phyloP scores from a whole-genome alignment of 257 asterid species.

The Solanum bulbocastanum region DNA sequence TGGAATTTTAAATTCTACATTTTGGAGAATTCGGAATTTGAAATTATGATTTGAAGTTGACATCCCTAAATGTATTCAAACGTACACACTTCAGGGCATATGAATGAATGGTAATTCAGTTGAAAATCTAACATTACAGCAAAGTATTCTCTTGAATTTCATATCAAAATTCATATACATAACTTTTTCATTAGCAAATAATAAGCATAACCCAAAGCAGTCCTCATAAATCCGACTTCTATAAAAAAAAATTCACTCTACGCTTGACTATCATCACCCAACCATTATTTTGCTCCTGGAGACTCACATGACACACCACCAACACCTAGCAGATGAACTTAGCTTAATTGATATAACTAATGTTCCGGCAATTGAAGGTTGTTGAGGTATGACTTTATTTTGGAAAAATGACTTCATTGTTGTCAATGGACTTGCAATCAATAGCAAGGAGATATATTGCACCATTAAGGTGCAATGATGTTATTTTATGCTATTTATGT shows the following conservation, averaged over 20 bases:
- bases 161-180: not conserved
- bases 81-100: not conserved
- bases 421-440: not conserved
- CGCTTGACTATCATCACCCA: not conserved
- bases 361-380: not conserved
- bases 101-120: not conserved
- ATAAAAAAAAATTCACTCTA: not conserved
- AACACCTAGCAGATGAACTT: not conserved
- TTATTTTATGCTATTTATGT: not conserved
- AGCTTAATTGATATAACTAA: not conserved
- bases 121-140: not conserved
- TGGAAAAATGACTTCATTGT: not conserved
- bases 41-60: not conserved
- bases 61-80: not conserved
- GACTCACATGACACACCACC: not conserved
- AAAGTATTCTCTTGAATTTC: not conserved
- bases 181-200: too few species aligned
- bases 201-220: not conserved
- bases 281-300: not conserved
- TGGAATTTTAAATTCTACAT: not conserved
- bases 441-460: not conserved
- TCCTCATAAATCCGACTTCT: not conserved
- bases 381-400: not conserved
- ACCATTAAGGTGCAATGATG: not conserved
- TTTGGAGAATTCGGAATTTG: not conserved